These are phyloP conservation scores for Xylaria bambusicola DNA, from an alignment of 495 filamentous ascomycete genomes.

Conservation along the genomic window DNA sequence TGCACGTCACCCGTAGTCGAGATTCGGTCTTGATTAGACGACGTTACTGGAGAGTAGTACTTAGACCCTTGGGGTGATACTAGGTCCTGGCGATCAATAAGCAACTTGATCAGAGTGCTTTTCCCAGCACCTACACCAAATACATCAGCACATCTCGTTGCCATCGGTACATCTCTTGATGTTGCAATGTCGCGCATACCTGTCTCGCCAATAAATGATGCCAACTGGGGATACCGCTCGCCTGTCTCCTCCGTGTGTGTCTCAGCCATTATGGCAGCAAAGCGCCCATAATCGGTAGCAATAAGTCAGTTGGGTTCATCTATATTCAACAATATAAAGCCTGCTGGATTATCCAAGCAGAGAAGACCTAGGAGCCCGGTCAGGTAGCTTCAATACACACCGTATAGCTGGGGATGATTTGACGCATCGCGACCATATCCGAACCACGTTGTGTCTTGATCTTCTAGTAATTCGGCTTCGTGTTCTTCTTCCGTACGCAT, in stretches of 20 bases:
- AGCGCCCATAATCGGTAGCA: slow-evolving; percentile 38
- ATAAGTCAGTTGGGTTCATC: too few relatives aligned
- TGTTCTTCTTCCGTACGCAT: slow-evolving; percentile 31
- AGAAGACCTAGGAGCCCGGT: neutral
- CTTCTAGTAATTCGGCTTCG: slow-evolving; percentile 32
- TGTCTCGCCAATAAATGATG: slow-evolving; percentile 54
- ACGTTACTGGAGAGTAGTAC: slow-evolving; percentile 39
- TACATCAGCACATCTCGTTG: slow-evolving; percentile 20
- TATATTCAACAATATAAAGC: too few relatives aligned
- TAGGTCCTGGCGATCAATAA: slow-evolving; percentile 43
- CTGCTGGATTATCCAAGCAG: slow-evolving; percentile 17
- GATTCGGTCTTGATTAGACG: slow-evolving; percentile 42
- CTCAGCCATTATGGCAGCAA: slow-evolving; percentile 44
- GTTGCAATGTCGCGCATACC: slow-evolving; percentile 29
- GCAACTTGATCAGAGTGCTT: slow-evolving; percentile 57
- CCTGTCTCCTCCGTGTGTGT: slow-evolving; percentile 28
- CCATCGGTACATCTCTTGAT: neutral
- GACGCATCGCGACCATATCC: slow-evolving; percentile 39
- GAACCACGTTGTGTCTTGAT: slow-evolving; percentile 54
- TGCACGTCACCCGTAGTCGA: slow-evolving; percentile 67
- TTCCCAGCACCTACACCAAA: slow-evolving; percentile 54
- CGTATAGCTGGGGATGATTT: slow-evolving; percentile 36
- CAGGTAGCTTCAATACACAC: neutral
- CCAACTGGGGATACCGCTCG: slow-evolving; percentile 45
- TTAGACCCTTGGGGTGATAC: slow-evolving; percentile 18